These are phyloP conservation scores for Albugo laibachii DNA, from an alignment of 352 stramenopile species.

Conservation along the genomic window DNA sequence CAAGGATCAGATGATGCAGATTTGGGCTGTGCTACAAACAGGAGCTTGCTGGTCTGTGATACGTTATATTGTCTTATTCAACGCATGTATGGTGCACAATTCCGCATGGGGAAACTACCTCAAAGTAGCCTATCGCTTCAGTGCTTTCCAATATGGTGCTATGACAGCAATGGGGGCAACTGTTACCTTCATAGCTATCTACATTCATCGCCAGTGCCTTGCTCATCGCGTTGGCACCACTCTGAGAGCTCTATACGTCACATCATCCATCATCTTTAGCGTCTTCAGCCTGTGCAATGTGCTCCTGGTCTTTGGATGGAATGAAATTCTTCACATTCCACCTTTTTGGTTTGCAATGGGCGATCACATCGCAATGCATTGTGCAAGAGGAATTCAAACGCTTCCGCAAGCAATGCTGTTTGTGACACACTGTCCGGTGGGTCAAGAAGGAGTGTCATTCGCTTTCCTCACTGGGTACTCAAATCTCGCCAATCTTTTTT, in stretches of 20 bases:
- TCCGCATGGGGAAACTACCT: constrained; percentile 66
- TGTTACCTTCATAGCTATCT: constrained; percentile 40
- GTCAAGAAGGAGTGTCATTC: constrained; percentile 57
- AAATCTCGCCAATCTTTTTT: constrained; percentile 47
- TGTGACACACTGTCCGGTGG: constrained; percentile 44
- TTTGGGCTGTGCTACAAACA: constrained; percentile 44
- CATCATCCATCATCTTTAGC: constrained; percentile 31
- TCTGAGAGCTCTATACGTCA: constrained; percentile 44
- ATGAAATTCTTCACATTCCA: constrained; percentile 30
- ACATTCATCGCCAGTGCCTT: constrained; percentile 30
- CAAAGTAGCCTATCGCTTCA: constrained; percentile 41
- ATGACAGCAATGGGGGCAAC: constrained; percentile 40
- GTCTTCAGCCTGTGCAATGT: constrained; percentile 54
- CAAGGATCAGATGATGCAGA: constrained; percentile 14
- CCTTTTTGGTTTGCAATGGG: constrained; percentile 64
- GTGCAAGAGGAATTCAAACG: constrained; percentile 58
- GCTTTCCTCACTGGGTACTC: constrained; percentile 55
- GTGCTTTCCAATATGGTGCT: constrained; percentile 59
- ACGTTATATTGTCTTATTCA: constrained; percentile 41
- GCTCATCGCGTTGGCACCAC: constrained; percentile 17
- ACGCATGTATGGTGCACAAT: constrained; percentile 47
- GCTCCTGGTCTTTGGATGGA: constrained; percentile 38
- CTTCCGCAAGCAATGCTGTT: constrained; percentile 61
- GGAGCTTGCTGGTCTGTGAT: constrained; percentile 59
- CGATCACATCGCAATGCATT: constrained; percentile 39